Evolutionary conservation across 768 basidiomycete species (phyloP).

Genomic region (Serendipita indica): DNA sequence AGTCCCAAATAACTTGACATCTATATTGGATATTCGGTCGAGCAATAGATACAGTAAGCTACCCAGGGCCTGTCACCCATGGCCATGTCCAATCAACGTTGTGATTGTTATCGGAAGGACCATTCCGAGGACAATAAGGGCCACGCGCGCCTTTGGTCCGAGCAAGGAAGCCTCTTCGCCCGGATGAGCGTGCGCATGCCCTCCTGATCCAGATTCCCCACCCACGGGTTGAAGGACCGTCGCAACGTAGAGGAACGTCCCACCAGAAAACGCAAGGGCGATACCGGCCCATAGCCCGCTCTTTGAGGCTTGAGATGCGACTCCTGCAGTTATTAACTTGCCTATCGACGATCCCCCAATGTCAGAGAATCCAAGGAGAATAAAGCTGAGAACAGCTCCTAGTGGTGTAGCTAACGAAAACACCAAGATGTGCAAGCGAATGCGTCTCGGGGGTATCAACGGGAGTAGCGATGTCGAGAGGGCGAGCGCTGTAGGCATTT

Average conservation of each 20-base stretch:
- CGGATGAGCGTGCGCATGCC: constrained; percentile 25
- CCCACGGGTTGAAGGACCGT: constrained; percentile 66
- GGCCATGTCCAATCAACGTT: constrained; percentile 43
- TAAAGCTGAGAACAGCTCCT: constrained; percentile 64
- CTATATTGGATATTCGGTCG: too few relatives aligned
- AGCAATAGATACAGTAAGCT: too few relatives aligned
- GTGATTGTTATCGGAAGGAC: constrained; percentile 50
- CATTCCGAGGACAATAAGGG: constrained; percentile 52
- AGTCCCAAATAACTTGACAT: too few relatives aligned
- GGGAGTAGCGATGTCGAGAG: constrained; percentile 75
- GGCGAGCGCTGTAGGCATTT: constrained; percentile 86
- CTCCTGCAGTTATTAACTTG: background rate
- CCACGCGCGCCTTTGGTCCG: constrained; percentile 31
- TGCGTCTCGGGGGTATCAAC: constrained; percentile 48
- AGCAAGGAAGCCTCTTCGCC: constrained; percentile 28
- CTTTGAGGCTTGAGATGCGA: constrained; percentile 12
- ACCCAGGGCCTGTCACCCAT: too few relatives aligned
- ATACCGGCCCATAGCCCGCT: constrained; percentile 42
- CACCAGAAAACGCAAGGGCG: constrained; percentile 75
- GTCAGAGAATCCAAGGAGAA: constrained; percentile 42
- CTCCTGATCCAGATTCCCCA: background rate
- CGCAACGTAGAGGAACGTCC: constrained; percentile 89
- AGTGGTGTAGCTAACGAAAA: constrained; percentile 79
- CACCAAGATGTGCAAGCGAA: constrained; percentile 55
- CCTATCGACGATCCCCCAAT: background rate